phyloP scores from a whole-genome alignment of 768 basidiomycete genomes.

The Antrodiella citrinella region DNA sequence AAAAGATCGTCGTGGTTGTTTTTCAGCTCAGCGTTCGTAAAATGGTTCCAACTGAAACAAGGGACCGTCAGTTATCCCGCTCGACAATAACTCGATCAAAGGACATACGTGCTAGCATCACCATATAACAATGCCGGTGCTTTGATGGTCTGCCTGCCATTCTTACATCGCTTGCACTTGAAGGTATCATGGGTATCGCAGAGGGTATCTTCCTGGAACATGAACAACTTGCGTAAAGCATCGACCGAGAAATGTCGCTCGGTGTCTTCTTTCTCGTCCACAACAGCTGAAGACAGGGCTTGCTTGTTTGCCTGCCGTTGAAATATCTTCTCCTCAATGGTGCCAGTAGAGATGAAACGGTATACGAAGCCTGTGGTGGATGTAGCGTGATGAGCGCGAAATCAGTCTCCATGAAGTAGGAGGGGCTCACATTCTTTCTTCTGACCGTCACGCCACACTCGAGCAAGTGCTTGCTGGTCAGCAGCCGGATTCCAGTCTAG shows the following conservation, averaged over 20 bases:
- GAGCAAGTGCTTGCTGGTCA: constrained; percentile 95
- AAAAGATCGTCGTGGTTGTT: constrained; percentile 94
- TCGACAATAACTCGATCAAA: too few relatives aligned
- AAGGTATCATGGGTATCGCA: constrained; percentile 98
- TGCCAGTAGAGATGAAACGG: constrained; percentile 94
- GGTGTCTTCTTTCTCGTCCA: constrained; percentile 93
- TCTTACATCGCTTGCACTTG: constrained; percentile 88
- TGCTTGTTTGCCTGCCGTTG: constrained; percentile 96
- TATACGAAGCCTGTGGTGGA: constrained; percentile 82
- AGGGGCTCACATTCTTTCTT: constrained; percentile 89
- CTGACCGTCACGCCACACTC: constrained; percentile 99
- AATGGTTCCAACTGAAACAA: constrained; percentile 89
- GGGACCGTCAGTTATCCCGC: background rate
- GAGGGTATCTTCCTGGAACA: constrained; percentile 77
- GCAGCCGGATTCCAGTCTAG: constrained; percentile 99
- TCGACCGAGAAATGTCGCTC: constrained; percentile 94
- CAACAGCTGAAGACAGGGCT: constrained; percentile 94
- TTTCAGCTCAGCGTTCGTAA: constrained; percentile 79
- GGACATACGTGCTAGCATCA: constrained; percentile 90
- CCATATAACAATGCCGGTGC: constrained; percentile 86
- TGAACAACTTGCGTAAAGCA: constrained; percentile 82
- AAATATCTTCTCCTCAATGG: constrained; percentile 98
- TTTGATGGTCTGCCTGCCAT: constrained; percentile 79
- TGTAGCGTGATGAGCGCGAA: background rate
- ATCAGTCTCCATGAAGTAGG: background rate